phyloP scores from a whole-genome alignment of 805 yeast species.

The Starmerella potacharoeniae region DNA sequence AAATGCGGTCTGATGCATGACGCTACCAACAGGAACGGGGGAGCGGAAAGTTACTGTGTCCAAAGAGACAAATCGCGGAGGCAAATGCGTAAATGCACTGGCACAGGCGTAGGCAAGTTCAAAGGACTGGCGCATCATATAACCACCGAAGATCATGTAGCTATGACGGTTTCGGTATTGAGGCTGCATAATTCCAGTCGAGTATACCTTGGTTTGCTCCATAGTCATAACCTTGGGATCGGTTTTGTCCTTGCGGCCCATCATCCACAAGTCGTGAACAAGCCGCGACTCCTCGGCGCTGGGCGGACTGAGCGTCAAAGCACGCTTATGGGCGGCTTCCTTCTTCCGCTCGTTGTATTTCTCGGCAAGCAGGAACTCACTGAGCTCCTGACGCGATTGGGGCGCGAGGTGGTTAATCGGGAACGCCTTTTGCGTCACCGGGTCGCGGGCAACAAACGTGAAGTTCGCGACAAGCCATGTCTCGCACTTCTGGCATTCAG shows the following conservation, averaged over 20 bases:
- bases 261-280: constrained; percentile 62
- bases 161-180: constrained; percentile 92
- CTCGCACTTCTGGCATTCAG: constrained; percentile 53
- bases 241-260: neutral
- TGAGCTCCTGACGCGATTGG: constrained; percentile 61
- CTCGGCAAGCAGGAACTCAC: constrained; percentile 79
- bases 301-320: constrained; percentile 61
- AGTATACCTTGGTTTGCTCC: constrained; percentile 58
- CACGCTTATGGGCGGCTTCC: constrained; percentile 54
- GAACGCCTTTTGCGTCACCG: constrained; percentile 79
- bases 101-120: constrained; percentile 90
- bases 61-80: constrained; percentile 79
- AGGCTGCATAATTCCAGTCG: constrained; percentile 89
- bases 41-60: constrained; percentile 86
- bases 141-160: constrained; percentile 92
- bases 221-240: constrained; percentile 41
- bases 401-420: constrained; percentile 77
- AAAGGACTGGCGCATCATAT: constrained; percentile 79
- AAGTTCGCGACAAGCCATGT: constrained; percentile 80
- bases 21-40: constrained; percentile 94
- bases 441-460: constrained; percentile 92
- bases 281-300: constrained; percentile 56
- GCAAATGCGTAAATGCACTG: constrained; percentile 73
- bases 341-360: constrained; percentile 80
- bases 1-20: constrained; percentile 66